Conservation (phyloP, 2,329 filamentous ascomycete species). For the Talaromyces verruculosus region DNA sequence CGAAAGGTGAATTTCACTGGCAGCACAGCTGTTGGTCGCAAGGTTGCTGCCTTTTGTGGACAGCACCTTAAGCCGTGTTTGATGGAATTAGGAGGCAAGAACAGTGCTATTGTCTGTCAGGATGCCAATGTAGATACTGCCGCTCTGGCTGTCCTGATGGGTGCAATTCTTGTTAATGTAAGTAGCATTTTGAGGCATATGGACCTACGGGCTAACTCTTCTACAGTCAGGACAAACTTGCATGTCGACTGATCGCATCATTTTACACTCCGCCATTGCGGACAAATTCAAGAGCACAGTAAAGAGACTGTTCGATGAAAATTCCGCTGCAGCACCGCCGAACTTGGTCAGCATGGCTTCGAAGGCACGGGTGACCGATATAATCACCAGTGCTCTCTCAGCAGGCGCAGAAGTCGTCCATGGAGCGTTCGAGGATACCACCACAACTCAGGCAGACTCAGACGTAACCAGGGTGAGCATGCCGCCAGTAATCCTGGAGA, state of each 20-base stretch:
- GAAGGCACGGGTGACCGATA: constrained; percentile 43
- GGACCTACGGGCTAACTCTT: constrained; percentile 60
- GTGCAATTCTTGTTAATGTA: background rate
- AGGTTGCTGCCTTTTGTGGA: constrained; percentile 41
- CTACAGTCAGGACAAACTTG: constrained; percentile 66
- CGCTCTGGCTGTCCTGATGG: background rate
- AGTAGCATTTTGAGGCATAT: constrained; percentile 37
- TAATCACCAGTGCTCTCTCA: constrained; percentile 33
- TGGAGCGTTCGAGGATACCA: constrained; percentile 8
- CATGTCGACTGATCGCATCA: constrained; percentile 63
- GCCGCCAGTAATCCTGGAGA: constrained; percentile 65
- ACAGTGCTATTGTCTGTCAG: constrained; percentile 44
- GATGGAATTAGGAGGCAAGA: constrained; percentile 53
- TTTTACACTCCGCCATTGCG: constrained; percentile 52
- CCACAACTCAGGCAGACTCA: background rate
- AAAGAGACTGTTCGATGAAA: constrained; percentile 39
- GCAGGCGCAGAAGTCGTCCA: constrained; percentile 35
- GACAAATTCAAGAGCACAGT: constrained; percentile 54
- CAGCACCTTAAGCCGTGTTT: constrained; percentile 47
- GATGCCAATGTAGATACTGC: constrained; percentile 50
- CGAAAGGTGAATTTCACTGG: constrained; percentile 50
- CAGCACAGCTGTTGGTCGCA: constrained; percentile 43
- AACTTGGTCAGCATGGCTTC: constrained; percentile 47
- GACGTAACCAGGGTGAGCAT: constrained; percentile 44
- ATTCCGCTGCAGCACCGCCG: constrained; percentile 26